phyloP scores from a whole-genome alignment of 805 yeast species.

The Teunomyces pallodes region DNA sequence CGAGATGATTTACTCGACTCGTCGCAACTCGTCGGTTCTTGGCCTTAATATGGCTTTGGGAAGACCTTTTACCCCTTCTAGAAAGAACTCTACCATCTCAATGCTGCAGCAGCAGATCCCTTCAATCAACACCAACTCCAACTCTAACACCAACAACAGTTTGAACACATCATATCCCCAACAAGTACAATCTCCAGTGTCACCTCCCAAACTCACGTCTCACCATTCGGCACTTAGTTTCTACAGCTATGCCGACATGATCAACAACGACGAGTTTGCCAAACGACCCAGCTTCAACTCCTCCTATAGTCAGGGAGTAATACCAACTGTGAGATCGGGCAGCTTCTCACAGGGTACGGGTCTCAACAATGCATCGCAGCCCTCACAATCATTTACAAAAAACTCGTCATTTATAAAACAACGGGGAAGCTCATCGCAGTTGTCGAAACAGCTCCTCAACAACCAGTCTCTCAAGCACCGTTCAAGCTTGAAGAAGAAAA shows the following conservation, averaged over 20 bases:
- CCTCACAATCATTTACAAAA: conserved; percentile 7
- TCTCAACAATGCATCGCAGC: conserved; percentile 1
- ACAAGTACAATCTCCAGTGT: conserved; percentile 27
- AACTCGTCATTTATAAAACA: conserved; percentile 8
- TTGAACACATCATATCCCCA: conserved; percentile 2
- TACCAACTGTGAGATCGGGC: conserved; percentile 13
- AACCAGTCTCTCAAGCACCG: conserved; percentile 2
- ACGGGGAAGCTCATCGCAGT: conserved; percentile 16
- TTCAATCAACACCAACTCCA: conserved; percentile 8
- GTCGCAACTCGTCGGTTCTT: conserved; percentile 55
- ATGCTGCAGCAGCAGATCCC: conserved; percentile 12
- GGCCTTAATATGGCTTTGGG: conserved; percentile 50
- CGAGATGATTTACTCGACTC: conserved; percentile 61
- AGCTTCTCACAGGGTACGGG: not conserved
- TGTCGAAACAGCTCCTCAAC: conserved; percentile 21
- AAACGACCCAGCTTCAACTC: conserved; percentile 59
- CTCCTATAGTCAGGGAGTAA: conserved; percentile 32
- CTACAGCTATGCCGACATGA: conserved; percentile 78
- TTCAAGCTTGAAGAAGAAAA: not conserved
- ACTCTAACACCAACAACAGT: conserved; percentile 1
- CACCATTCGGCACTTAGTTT: conserved; percentile 47
- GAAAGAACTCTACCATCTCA: conserved; percentile 37
- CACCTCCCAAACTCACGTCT: conserved; percentile 39
- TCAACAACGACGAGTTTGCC: conserved; percentile 61
- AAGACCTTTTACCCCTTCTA: conserved; percentile 36